phyloP scores from a whole-genome alignment of 192 early-diverging fungal species.

The Backusella circina region DNA sequence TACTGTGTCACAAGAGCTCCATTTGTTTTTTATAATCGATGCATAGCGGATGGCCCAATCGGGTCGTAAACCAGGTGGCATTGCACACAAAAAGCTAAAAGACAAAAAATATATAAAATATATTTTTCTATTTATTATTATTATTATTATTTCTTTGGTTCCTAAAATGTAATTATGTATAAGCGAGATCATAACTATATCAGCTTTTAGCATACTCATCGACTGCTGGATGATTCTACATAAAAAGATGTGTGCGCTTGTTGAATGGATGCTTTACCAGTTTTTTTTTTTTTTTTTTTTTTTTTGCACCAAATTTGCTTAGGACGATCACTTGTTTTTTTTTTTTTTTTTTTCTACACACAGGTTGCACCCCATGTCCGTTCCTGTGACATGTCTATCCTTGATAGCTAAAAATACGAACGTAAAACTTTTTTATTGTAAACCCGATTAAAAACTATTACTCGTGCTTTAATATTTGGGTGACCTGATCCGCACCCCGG shows the following conservation, averaged over 20 bases:
- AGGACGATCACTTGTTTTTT: no score
- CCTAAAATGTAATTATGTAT: constrained; percentile 49
- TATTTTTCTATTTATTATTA: not conserved
- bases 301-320: no score
- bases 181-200: constrained; percentile 40
- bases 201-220: no score
- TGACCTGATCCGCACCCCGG: constrained; percentile 57
- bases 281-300: not conserved
- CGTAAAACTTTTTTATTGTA: not conserved
- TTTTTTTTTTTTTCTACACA: constrained; percentile 20
- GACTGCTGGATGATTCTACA: constrained; percentile 2
- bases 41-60: constrained; percentile 66
- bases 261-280: not conserved
- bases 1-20: constrained; percentile 64
- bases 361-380: constrained; percentile 63
- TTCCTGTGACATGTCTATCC: constrained; percentile 57
- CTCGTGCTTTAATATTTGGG: not conserved
- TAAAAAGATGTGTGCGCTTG: not conserved
- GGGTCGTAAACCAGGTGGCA: constrained; percentile 57
- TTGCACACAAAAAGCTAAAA: constrained; percentile 73
- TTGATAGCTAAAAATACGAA: constrained; percentile 62
- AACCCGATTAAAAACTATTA: not conserved
- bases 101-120: not conserved
- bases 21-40: constrained; percentile 56
- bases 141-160: not conserved